Evolutionary conservation across 129 eudicot species (phyloP).

Genomic region (Helichrysum umbraculigerum): DNA sequence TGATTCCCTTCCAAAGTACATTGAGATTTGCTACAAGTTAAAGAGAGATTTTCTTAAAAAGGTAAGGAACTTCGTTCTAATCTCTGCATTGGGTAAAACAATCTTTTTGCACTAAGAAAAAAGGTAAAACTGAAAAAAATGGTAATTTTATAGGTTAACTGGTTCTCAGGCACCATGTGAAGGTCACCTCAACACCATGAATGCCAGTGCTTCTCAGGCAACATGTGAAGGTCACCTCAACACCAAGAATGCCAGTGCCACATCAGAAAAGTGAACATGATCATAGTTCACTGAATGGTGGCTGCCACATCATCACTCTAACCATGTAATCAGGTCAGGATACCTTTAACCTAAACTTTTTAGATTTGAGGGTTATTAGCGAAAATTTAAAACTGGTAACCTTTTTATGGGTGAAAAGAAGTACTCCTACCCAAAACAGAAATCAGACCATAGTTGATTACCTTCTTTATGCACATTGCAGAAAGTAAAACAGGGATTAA

Average conservation of each 20-base stretch:
- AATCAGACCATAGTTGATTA: conserved; percentile 3
- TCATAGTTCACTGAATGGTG: neutral
- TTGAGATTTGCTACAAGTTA: neutral
- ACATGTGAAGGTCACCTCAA: too few relatives aligned
- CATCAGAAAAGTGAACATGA: neutral
- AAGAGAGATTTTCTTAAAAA: neutral
- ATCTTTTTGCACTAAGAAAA: neutral
- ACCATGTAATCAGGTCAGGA: neutral
- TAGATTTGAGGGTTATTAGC: neutral
- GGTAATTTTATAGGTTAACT: neutral
- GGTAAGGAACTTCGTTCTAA: neutral
- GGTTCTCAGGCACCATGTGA: neutral
- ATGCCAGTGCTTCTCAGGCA: too few relatives aligned
- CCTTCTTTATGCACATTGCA: neutral
- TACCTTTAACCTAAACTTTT: neutral
- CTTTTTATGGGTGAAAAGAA: neutral
- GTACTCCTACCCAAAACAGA: neutral
- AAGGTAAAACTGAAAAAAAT: neutral
- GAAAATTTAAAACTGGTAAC: neutral
- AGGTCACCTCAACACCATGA: too few relatives aligned
- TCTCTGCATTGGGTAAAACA: neutral
- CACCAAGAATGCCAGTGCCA: too few relatives aligned
- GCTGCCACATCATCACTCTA: conserved; percentile 2
- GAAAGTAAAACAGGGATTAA: neutral
- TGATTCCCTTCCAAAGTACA: neutral